Evolutionary conservation across 192 early-diverging fungal genomes (phyloP), one percentile per base, ranked within the genome.

Genomic region (Funneliformis mosseae): DNA sequence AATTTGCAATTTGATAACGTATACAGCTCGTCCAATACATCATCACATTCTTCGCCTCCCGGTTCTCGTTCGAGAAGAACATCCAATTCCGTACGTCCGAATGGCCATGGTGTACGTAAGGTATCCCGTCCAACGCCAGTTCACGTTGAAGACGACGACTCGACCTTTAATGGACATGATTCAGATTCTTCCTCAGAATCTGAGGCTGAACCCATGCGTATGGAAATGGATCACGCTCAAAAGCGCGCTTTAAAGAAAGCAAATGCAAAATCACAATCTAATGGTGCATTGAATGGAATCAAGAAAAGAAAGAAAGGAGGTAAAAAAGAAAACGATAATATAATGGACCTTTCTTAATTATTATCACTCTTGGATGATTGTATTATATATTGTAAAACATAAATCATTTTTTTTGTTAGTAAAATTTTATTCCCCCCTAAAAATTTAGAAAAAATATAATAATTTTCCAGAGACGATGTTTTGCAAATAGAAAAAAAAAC

Each of bases 181-280:
- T 46, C 76, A 12, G 42, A 63, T 77, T 77, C 76, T 8, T 78
- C 76, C 2, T 27, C 60, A n/a, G 76, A 78, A 14, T 78, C 76
- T 0, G 76, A 78, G 23, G 46, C n/a, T 39, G 76, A 78, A 48
- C 8, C 23, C 18, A 78, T 46, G 63, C 38, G 76, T 18, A 78
- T 78, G 76, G 64, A 78, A 67, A 67, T 67, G 61, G 50, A 75
- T 75, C 8, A 45, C 9, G 27, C 43, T 43, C 60, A 61, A 9
- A 21, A 63, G 16, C 76, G 63, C 7, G 16, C 23, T 67, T 4
- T 46, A 18, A 67, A 78, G 18, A 25, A 39, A 25, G 12, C 38
- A 43, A 60, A 63, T 63, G 23, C 18, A 12, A 74, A 74, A 55
- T 59, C 45, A 55, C 10, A 28, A 50, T 27, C 21, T 18, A 74